Evolutionary conservation across 2,329 filamentous ascomycete genomes (phyloP), one percentile per base, ranked within the genome.

Genomic region (Tolypocladium tundrense): DNA sequence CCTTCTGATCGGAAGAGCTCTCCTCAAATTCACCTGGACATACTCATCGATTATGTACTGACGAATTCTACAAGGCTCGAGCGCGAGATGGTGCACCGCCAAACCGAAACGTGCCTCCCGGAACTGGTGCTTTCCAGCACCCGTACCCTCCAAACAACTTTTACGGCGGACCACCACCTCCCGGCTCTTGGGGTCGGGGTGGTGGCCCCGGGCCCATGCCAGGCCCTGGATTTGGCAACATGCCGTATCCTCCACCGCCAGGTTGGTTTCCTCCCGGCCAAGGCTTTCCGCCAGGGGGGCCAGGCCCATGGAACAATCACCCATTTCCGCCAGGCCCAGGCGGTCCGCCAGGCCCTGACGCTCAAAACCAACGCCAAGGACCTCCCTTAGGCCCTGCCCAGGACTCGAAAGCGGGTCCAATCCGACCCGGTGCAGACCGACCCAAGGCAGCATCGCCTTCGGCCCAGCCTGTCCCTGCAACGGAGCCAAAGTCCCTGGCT

Each of bases 221-320:
- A 35, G 79, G 68, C 9, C 75, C 77, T 58, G 80, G 77, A 33
- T 91, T 87, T 65, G 85, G 85, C 63, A 86, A 85, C 63, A 87
- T 91, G 81, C 87, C 88, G 1, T 95, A 91, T 70, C 88, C 88
- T 62, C 87, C 85, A 19, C 88, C 85, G 53, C 84, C 84, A 31
- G 88, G 87, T 58, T 95, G 90, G 88, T 93, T 86, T 69, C 88
- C 88, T 63, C 84, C 85, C 10, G 87, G 87, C 8, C 88, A 90
- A 72, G 87, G 86, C 33, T 94, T 91, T 64, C 87, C 86, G 40
- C 85, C 82, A 61, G 78, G 80, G 35, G 87, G 84, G 16, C 84
- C 83, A 35, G 86, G 82, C 53, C 80, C 79, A 21, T 84, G 79
- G 80, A 76, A 73, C 67, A 79, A 75, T 68, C 80, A 75, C 64